Base-by-base conservation (phyloP, 352 stramenopile genomes). In the Phytophthora multivora region DNA sequence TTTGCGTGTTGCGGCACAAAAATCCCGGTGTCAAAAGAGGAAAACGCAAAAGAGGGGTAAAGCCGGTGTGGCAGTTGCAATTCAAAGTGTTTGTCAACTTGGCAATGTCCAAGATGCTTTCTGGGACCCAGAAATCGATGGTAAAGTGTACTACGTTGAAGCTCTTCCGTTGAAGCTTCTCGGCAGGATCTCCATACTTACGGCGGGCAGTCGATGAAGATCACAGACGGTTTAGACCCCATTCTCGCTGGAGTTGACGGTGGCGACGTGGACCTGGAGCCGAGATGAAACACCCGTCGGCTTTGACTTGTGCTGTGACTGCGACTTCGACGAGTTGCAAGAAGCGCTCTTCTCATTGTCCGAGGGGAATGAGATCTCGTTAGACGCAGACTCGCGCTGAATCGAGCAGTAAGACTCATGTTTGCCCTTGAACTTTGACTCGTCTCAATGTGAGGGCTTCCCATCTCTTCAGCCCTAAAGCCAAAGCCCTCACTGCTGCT, bases 191-290 rank as follows among this genome's bases (percentile, higher is more conserved):
- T 36, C 36, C 31, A 51, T 13, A 42, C 49, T 51, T 66, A 66
- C 49, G 50, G 59, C 19, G 42, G 48, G 21, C 66, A 75, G 45
- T 75, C 66, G 41, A 75, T 75, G 51, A 71, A 75, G 36, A 75
- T 49, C 36, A 75, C 65, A 31, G 66, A 71, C 45, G 56, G 61
- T 4, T 16, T 49, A 31, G 63, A 47, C 12, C 28, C 16, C 23
- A 42, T 31, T 5, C 10, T 39, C 6, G 31, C 25, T 4, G 42
- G 31, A 26, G 28, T 50, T 16, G 9, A 19, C 15, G 41, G 18
- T 3, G 33, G 23, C n/a, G 45, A 43, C 21, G 19, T 19, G 1
- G 51, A 21, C 16, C 48, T 62, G 11, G 26, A 55, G 31, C 40
- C 54, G 23, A 64, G 18, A 21, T 51, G 56, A 35, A 66, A 60